Evolutionary conservation across 2,329 filamentous ascomycete genomes (phyloP).

Genomic region (Verticillium albo-atrum): DNA sequence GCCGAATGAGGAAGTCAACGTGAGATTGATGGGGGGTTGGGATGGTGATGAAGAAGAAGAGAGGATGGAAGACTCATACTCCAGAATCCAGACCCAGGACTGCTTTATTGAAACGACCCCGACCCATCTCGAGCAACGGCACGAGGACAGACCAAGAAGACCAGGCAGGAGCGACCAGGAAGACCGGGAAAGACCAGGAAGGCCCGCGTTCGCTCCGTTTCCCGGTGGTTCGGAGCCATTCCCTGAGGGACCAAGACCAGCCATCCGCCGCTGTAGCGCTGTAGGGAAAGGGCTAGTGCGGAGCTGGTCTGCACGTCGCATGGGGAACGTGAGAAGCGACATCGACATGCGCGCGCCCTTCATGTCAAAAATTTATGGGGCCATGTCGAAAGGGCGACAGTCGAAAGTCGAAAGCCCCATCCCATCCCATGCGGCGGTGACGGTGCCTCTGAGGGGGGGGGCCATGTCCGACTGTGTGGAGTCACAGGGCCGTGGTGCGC

Average conservation of each 20-base stretch:
- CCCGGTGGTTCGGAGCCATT: constrained; percentile 2
- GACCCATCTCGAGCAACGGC: not conserved
- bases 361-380: constrained; percentile 1
- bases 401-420: too few species aligned
- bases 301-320: not conserved
- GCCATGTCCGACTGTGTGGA: not conserved
- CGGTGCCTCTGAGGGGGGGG: not conserved
- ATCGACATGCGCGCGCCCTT: constrained; percentile 1
- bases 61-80: not conserved
- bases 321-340: too few species aligned
- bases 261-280: not conserved
- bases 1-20: not conserved
- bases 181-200: not conserved
- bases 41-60: not conserved
- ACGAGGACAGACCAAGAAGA: not conserved
- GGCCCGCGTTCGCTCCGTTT: not conserved
- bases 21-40: too few species aligned
- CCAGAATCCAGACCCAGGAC: not conserved
- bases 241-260: not conserved
- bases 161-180: not conserved
- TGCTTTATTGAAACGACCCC: not conserved
- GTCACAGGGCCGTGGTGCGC: too few species aligned
- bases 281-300: not conserved
- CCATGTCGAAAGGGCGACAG: not conserved
- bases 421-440: not conserved